A percentile compares a stretch with the other conserved stretches of the same genome.
phyloP scores from a whole-genome alignment of 176 grass and related monocot species.

The Thalia dealbata region DNA sequence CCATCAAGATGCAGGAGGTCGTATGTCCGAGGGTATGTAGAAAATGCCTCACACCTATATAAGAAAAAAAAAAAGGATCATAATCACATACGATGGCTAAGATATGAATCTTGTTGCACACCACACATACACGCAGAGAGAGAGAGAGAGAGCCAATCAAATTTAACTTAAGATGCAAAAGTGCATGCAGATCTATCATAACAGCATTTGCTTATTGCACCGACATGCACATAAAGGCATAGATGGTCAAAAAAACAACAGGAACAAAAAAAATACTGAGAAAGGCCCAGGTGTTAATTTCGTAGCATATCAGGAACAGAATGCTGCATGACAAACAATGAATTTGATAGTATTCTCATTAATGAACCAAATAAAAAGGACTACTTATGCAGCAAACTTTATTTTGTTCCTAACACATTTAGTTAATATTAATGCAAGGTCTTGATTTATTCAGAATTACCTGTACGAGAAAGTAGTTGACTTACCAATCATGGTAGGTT shows the following conservation, averaged over 20 bases:
- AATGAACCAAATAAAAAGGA: not conserved
- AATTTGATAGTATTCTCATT: not conserved
- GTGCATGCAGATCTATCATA: not conserved
- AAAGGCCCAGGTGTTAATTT: not conserved
- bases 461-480: not conserved
- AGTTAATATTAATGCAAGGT: not conserved
- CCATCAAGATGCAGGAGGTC: slow-evolving; percentile 86
- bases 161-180: too few species aligned
- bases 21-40: slow-evolving; percentile 84
- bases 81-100: not conserved
- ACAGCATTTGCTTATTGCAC: not conserved
- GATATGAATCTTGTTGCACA: not conserved
- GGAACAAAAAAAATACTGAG: not conserved
- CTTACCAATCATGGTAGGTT: slow-evolving; percentile 79
- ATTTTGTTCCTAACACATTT: not conserved
- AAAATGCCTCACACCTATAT: slow-evolving; percentile 85
- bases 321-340: too few species aligned
- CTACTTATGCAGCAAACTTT: not conserved
- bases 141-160: too few species aligned
- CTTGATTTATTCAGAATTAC: not conserved
- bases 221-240: not conserved
- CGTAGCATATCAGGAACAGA: not conserved
- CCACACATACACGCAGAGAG: too few species aligned
- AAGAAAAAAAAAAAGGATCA: not conserved
- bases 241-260: not conserved